Evolutionary conservation across 2,329 filamentous ascomycete genomes (phyloP).

Genomic region (Botrytis fabae): DNA sequence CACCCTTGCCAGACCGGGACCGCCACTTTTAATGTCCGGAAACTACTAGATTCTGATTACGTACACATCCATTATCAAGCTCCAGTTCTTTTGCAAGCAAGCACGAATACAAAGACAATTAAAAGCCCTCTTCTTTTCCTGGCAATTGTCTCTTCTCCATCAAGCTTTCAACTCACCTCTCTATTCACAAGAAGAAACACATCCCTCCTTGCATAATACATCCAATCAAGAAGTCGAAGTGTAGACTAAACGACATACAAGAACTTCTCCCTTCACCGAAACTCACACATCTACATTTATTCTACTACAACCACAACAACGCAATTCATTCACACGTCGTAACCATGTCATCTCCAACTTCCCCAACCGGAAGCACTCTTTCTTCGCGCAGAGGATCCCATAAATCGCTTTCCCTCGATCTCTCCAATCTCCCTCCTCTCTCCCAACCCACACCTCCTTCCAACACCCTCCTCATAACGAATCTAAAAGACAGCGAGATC

Average conservation of each 20-base stretch:
- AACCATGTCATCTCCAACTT: slow-evolving; percentile 17
- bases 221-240: neutral
- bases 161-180: neutral
- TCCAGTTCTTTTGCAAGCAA: slow-evolving; percentile 3
- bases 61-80: slow-evolving; percentile 1
- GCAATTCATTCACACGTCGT: slow-evolving; percentile 15
- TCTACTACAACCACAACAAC: neutral
- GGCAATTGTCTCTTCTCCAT: neutral
- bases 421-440: slow-evolving; percentile 69
- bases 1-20: neutral
- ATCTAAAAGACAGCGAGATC: slow-evolving; percentile 70
- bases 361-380: slow-evolving; percentile 29
- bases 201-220: neutral
- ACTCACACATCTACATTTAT: neutral
- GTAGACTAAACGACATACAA: neutral
- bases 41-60: slow-evolving; percentile 1
- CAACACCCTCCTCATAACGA: slow-evolving; percentile 84
- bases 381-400: slow-evolving; percentile 31
- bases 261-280: neutral
- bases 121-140: neutral
- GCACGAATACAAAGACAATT: slow-evolving; percentile 24
- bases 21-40: slow-evolving; percentile 21
- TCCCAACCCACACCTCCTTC: slow-evolving; percentile 71
- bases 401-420: slow-evolving; percentile 65
- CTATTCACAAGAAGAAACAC: neutral